Evolutionary conservation across 2,329 filamentous ascomycete species (phyloP), one percentile per base, ranked within the genome.

Genomic region (Exutisphaerella laricina): DNA sequence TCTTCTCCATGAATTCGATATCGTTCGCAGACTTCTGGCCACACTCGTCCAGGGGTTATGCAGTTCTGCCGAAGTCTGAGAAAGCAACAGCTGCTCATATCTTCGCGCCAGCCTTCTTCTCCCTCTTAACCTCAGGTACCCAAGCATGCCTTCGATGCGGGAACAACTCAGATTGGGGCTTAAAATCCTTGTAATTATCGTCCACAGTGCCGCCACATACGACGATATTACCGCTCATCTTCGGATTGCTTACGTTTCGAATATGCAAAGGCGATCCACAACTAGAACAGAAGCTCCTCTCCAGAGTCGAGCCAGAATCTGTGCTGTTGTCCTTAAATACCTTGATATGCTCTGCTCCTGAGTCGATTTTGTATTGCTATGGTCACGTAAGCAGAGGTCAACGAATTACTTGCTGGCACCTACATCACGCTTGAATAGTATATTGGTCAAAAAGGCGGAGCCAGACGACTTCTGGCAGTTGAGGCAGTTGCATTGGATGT

Each of bases 381-480:
- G 9, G 33, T 35, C 9, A 35, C 10, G 8, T 4, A 20, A n/a
- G 3, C 16, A 12, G 9, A 5, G 10, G 7, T 20, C 16, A 12
- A 8, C 20, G n/a, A 12, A 18, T 4, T 31, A 14, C 17, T 6
- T 33, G 18, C 23, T 26, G 23, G 23, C 23, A 20, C 33, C 7
- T 35, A 35, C 33, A 13, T 35, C 33, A 21, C 33, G 33, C 18
- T 35, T 35, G 33, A 35, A 35, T n/a, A 35, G 20, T n/a, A 35
- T 23, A 8, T 35, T 35, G 33, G 33, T 35, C 9, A 35, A 13
- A 8, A 23, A 35, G 10, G 18, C 33, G 7, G 33, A 35, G 8
- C 33, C 33, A 12, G 33, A 35, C 17, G 16, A 21, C 33, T 35
- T 35, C 20, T 35, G 33, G 33, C 33, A 35, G 33, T 35, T 35